Evolutionary conservation across 805 yeast genomes (phyloP), one percentile per base, ranked within the genome.

Genomic region (Pichia pseudocactophila): DNA sequence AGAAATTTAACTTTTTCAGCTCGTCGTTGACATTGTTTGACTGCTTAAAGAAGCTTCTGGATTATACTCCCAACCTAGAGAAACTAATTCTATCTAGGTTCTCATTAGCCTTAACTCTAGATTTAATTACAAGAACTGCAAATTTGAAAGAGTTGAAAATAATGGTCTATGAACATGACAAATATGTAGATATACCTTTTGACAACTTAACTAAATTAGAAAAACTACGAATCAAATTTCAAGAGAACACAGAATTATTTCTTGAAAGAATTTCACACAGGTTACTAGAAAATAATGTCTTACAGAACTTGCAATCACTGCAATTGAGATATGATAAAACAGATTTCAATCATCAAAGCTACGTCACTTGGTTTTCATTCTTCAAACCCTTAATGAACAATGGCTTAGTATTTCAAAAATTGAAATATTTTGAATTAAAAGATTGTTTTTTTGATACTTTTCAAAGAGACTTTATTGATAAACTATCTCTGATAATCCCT

Each of bases 401-500:
- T 13, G n/a, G 18, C 2, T 28, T 19, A 30, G 16, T 43, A 4
- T 50, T 51, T 16, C 37, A 42, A 5, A 47, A 37, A 2, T 39
- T 59, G 30, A 51, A 36, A 16, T 37, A 36, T 6, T 37, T 59
- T 10, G 47, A 45, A 16, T 34, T 59, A 22, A 46, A 43, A 4
- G 50, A 47, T 22, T 59, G 63, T 32, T 56, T 56, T 39, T 47
- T 57, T 35, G 55, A 41, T 10, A 37, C 48, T 28, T 33, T 44
- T 7, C 61, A 58, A 37, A 19, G n/a, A 1, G 26, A 25, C 3
- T 37, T 49, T 5, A 34, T 49, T 38, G 64, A 65, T 34, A 53
- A 55, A 17, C 59, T 77, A 57, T 59, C 61, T 28, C 57, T 60
- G 13, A 49, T 76, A 36, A 50, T 66, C 8, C 49, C 57, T 9